Evolutionary conservation across 2,329 filamentous ascomycete species (phyloP), one percentile per base, ranked within the genome.

Genomic region (Arthrobotrys entomopaga): DNA sequence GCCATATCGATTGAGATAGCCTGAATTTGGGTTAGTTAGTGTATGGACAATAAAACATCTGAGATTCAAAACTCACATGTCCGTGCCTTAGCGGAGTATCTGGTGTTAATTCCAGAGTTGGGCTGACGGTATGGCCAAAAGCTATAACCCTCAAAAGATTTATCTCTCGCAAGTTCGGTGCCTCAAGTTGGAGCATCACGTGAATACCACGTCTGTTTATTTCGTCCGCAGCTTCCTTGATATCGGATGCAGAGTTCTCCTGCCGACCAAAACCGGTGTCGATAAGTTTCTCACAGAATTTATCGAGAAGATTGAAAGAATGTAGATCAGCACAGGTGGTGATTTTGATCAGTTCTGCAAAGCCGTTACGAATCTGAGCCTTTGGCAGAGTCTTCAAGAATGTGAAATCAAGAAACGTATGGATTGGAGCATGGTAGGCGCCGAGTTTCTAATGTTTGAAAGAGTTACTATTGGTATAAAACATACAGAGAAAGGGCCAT

Each of bases 1-100:
- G 89, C 89, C 89, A 91, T 91, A 80, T 91, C 89, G 75, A 91
- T 90, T 1, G 87, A 89, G 77, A 91, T 91, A 77, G 89, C 89
- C 54, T 46, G 16, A 26, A 2, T 26, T 42, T 59, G n/a, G n/a
- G n/a, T n/a, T 2, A 8, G 16, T 59, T 46, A 59, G 26, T 13
- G 2, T 22, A 59, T 26, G 5, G 8, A 26, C 26, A 46, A 48
- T n/a, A 59, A 46, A 26, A 10, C n/a, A n/a, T 26, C 13, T 8
- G 7, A 26, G 38, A 29, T 26, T 24, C 4, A 46, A 6, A 24
- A 59, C 54, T 46, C 19, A 59, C 54, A 79, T 91, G 89, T 2
- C 89, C 89, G 79, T 91, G 90, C 48, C 89, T 87, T 49, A 91
- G 85, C 0, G 89, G 89, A 0, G 88, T 87, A 58, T 89, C 85